These are phyloP conservation scores for Chrysoporthe austroafricana DNA, from an alignment of 2,329 filamentous ascomycete species.

Conservation along the genomic window DNA sequence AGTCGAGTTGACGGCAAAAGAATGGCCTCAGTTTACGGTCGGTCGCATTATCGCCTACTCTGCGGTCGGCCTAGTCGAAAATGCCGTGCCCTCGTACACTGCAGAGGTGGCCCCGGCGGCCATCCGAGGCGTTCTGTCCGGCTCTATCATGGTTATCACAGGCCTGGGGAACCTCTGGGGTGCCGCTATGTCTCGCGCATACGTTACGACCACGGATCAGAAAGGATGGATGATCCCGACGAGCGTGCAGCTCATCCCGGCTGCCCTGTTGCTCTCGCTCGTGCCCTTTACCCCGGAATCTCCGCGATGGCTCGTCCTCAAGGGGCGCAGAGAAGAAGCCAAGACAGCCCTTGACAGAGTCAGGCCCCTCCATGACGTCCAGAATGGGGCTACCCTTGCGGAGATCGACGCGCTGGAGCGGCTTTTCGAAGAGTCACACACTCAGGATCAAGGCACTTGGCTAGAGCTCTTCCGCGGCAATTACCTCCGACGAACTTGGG, in stretches of 20 bases:
- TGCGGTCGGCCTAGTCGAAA: conserved; percentile 30
- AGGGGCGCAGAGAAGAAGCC: conserved; percentile 8
- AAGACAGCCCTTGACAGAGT: conserved; percentile 5
- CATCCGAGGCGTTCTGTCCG: conserved; percentile 12
- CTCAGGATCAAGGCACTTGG: conserved; percentile 1
- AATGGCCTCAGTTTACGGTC: conserved; percentile 22
- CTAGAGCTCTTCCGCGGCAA: conserved; percentile 7
- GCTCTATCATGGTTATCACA: not conserved
- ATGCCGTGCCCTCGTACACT: conserved; percentile 7
- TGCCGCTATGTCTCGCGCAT: not conserved
- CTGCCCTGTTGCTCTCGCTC: not conserved
- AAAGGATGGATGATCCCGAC: conserved; percentile 4
- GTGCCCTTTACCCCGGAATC: conserved; percentile 6
- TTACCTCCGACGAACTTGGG: conserved; percentile 5
- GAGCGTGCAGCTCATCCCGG: conserved; percentile 7
- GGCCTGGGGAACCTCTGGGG: conserved; percentile 9
- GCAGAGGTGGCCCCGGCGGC: conserved; percentile 10
- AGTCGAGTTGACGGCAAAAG: conserved; percentile 11
- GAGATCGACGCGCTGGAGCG: conserved; percentile 6
- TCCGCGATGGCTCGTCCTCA: conserved; percentile 12
- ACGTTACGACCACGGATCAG: not conserved
- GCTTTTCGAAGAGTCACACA: not conserved
- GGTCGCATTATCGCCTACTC: conserved; percentile 34
- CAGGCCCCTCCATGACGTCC: not conserved
- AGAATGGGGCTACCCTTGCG: too few relatives aligned